These are phyloP conservation scores for Dryadomyces quercus-mongolicae DNA, from an alignment of 2,329 filamentous ascomycete species.

Conservation along the genomic window DNA sequence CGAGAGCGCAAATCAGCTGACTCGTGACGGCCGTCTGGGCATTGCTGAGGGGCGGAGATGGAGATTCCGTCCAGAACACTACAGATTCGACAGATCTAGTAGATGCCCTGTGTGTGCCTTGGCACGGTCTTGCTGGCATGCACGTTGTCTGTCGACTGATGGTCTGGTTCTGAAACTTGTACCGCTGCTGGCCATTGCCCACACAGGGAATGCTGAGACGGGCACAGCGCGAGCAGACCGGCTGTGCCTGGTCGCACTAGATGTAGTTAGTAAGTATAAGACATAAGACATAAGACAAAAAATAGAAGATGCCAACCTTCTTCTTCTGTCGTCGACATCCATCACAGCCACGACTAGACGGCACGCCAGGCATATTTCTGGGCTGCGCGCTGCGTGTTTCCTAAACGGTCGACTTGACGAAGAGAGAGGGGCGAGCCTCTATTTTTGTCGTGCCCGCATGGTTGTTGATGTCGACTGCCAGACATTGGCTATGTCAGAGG, in stretches of 20 bases:
- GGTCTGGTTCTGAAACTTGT: conserved; percentile 10
- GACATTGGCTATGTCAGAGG: neutral
- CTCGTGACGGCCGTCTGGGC: neutral
- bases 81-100: no score
- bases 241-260: conserved; percentile 10
- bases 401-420: neutral
- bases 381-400: neutral
- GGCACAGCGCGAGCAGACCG: conserved; percentile 8
- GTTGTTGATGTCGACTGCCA: no score
- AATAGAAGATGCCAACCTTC: conserved; percentile 2
- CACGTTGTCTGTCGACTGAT: neutral
- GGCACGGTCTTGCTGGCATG: no score
- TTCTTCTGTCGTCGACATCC: conserved; percentile 13
- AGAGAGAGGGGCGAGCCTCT: neutral
- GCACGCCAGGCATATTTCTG: conserved; percentile 9
- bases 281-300: no score
- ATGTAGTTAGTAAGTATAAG: neutral
- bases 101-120: no score
- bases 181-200: conserved; percentile 10
- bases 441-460: no score
- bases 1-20: conserved; percentile 6
- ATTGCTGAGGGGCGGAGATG: neutral
- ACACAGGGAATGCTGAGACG: conserved; percentile 8
- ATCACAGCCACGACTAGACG: conserved; percentile 11
- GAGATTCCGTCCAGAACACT: neutral